Conservation (phyloP, 108 stramenopile species). For the Epithemia pelagica region DNA sequence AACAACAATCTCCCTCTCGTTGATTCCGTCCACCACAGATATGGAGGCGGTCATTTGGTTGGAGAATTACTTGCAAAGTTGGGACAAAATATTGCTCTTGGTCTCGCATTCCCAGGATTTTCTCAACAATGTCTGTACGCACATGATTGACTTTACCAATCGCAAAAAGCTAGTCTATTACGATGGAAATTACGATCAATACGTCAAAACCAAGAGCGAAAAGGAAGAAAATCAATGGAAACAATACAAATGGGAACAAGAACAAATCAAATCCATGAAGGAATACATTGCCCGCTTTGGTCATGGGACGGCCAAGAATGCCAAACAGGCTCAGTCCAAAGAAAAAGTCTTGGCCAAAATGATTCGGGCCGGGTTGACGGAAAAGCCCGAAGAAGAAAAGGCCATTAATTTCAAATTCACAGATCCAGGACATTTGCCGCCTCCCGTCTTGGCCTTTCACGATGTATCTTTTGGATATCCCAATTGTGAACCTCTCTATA, state of each 20-base stretch:
- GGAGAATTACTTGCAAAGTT: constrained; percentile 88
- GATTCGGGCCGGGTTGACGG: constrained; percentile 90
- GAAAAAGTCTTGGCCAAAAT: constrained; percentile 93
- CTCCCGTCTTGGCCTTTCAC: constrained; percentile 93
- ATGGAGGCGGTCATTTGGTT: constrained; percentile 98
- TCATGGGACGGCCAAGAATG: constrained; percentile 96
- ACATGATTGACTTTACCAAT: constrained; percentile 91
- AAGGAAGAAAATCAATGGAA: constrained; percentile 93
- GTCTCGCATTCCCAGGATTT: constrained; percentile 91
- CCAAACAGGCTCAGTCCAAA: constrained; percentile 91
- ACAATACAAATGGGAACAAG: constrained; percentile 98
- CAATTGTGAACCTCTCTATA: constrained; percentile 87
- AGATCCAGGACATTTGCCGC: constrained; percentile 93
- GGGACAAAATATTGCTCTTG: constrained; percentile 86
- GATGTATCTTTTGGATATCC: constrained; percentile 97
- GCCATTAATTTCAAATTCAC: constrained; percentile 90
- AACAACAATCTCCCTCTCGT: no score
- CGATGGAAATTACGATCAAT: constrained; percentile 96
- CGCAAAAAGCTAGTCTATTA: constrained; percentile 81
- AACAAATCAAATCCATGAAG: constrained; percentile 95
- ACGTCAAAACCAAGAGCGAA: constrained; percentile 89
- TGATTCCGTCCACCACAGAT: neutral
- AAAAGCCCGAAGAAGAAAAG: constrained; percentile 94
- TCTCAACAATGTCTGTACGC: constrained; percentile 93
- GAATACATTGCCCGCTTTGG: constrained; percentile 98